These are phyloP conservation scores for Domatiomyces catenatus DNA, from an alignment of 2,329 filamentous ascomycete species.

Conservation along the genomic window DNA sequence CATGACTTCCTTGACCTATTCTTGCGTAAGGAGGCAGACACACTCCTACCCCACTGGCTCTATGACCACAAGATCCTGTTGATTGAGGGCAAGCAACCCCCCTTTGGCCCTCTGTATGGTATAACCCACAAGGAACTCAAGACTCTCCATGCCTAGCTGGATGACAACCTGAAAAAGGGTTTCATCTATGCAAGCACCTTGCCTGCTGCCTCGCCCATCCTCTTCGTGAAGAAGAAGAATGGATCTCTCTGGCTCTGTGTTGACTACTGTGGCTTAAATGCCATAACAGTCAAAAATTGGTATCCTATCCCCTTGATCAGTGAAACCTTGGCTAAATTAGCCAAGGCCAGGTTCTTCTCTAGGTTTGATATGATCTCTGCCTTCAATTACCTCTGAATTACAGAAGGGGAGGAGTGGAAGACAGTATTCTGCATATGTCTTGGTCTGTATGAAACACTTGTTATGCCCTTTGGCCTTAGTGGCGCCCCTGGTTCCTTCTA, in stretches of 20 bases:
- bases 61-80: no score
- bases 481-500: conserved; percentile 5
- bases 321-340: conserved; percentile 16
- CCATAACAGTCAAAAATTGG: conserved; percentile 20
- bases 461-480: conserved; percentile 19
- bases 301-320: conserved; percentile 18
- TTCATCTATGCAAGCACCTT: conserved; percentile 1
- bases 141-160: background rate
- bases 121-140: no score
- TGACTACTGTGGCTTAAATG: conserved; percentile 21
- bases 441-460: conserved; percentile 19
- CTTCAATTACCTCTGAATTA: conserved; percentile 19
- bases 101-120: no score
- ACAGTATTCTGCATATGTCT: conserved; percentile 19
- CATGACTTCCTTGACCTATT: no score
- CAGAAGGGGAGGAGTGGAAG: conserved; percentile 20
- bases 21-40: no score
- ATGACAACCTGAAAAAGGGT: conserved; percentile 3
- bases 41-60: no score
- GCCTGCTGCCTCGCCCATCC: background rate
- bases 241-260: conserved; percentile 16
- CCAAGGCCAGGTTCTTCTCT: conserved; percentile 8
- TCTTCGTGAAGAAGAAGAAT: conserved; percentile 4
- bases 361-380: conserved; percentile 16
- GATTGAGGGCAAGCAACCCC: no score